Evolutionary conservation across 2,329 filamentous ascomycete genomes (phyloP), one percentile per base, ranked within the genome.

Genomic region (Xenoacremonium recifei): DNA sequence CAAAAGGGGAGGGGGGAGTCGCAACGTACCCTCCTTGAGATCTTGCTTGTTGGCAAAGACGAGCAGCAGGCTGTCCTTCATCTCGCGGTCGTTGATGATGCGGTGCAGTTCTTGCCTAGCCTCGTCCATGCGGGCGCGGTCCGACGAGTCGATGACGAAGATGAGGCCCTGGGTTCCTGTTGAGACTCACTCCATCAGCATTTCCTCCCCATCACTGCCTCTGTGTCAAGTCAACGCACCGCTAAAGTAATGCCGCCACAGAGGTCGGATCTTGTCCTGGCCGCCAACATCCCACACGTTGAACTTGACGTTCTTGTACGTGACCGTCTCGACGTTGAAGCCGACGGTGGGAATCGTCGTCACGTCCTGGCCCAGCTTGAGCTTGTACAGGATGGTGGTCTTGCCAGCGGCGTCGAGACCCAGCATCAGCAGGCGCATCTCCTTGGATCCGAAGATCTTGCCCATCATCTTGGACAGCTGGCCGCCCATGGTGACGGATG

Each of bases 11-110:
- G 31, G 17, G 23, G 33, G 37, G 10, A 40, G n/a, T n/a, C n/a
- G n/a, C 32, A 35, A 69, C 75, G 43, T 70, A 88, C 89, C 83
- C 63, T 89, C 88, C 45, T 80, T 76, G 57, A 97, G 75, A 81
- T 99, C 93, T 73, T 97, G 93, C 81, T 99, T 99, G 77, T 99
- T 99, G 62, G 93, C 93, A 68, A 99, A 97, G 31, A 99, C 92
- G 47, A 97, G 73, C 57, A 99, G 75, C 58, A 97, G 76, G 48
- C 90, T 91, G 64, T 97, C 92, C 73, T 93, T 91, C 83, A 97
- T 92, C 77, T 99, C 93, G 52, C 92, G 85, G 67, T 97, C 93
- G 69, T 95, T 93, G 72, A 97, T 89, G 71, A 97, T 97, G 63
- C 92, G 87, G 73, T 96, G 90, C 53, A 99, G 77, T 69, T 99